Base-by-base conservation (phyloP, 257 asterid genomes). In the Galeopsis tetrahit region DNA sequence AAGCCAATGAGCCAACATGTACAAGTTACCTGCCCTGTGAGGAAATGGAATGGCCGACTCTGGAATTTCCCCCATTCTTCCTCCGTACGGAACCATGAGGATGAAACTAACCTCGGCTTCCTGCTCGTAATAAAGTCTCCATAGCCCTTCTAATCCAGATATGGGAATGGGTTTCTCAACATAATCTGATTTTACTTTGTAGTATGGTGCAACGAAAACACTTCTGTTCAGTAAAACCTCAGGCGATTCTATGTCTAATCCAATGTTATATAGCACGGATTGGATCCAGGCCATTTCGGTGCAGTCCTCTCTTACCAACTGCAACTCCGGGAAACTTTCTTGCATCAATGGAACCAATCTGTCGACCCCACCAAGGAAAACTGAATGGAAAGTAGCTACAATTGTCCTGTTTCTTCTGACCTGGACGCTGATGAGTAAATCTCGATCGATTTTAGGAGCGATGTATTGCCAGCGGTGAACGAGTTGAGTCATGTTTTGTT, bases 231-330 rank as follows among this genome's bases (percentile, higher is more conserved):
- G 14, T 10, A 64, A 6, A 11, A 31, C 5, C 17, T 15, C 55
- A 1, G 7, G 4, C 10, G 39, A 8, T 1, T 65, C 70, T 7
- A 43, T 42, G 7, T 39, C 8, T 13, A 64, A 64, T 0, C 4
- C 15, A 1, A 2, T 2, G 1, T 2, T 0, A 7, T 4, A 42
- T 0, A 64, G 21, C 0, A 43, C 4, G 5, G 69, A 42, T 28
- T 43, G 21, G 4, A 64, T 64, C 69, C 69, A 63, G 1, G 52
- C 17, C 69, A 39, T 43, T 28, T 64, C 69, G 10, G 1, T 10
- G 69, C 56, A 64, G 69, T 64, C 56, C 10, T 42, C 42, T 43
- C 40, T 42, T 4, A 3, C 36, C 8, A 65, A 14, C 28, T 34
- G 17, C 8, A 65, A 2, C 36, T 65, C 57, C 3, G 57, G 57